Conservation (phyloP, 2,329 filamentous ascomycete species). For the Cercospora beticola region DNA sequence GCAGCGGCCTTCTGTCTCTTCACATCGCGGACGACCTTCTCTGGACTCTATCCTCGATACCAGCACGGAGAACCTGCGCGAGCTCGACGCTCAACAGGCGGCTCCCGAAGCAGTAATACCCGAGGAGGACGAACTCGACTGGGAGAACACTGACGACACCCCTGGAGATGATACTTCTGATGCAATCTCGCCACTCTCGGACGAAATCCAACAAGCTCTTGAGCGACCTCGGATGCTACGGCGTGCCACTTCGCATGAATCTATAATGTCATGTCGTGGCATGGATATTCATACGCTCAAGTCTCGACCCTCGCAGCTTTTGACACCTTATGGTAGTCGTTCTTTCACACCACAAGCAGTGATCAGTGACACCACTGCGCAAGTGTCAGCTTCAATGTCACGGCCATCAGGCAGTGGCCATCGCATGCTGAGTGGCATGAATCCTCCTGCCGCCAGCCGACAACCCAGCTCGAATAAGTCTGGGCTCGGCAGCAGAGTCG, state of each 20-base stretch:
- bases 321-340: constrained; percentile 53
- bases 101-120: constrained; percentile 30
- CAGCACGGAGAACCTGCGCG: constrained; percentile 33
- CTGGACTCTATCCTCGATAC: constrained; percentile 36
- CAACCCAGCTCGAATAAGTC: constrained; percentile 10
- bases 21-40: constrained; percentile 26
- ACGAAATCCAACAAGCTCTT: constrained; percentile 30
- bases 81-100: constrained; percentile 23
- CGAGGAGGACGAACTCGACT: constrained; percentile 34
- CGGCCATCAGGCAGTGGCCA: constrained; percentile 32
- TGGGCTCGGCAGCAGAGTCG: constrained; percentile 54
- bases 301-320: constrained; percentile 72
- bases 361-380: constrained; percentile 39
- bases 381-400: constrained; percentile 45
- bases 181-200: constrained; percentile 27
- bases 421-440: constrained; percentile 37
- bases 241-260: constrained; percentile 77
- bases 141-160: constrained; percentile 29
- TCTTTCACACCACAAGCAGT: constrained; percentile 50
- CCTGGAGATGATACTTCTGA: constrained; percentile 18
- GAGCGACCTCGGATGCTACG: constrained; percentile 52
- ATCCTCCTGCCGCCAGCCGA: constrained; percentile 21
- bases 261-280: constrained; percentile 79
- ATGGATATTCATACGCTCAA: constrained; percentile 81
- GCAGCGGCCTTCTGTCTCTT: constrained; percentile 19